Evolutionary conservation across 2,329 filamentous ascomycete genomes (phyloP).

Genomic region (Pseudocercospora macadamiae): DNA sequence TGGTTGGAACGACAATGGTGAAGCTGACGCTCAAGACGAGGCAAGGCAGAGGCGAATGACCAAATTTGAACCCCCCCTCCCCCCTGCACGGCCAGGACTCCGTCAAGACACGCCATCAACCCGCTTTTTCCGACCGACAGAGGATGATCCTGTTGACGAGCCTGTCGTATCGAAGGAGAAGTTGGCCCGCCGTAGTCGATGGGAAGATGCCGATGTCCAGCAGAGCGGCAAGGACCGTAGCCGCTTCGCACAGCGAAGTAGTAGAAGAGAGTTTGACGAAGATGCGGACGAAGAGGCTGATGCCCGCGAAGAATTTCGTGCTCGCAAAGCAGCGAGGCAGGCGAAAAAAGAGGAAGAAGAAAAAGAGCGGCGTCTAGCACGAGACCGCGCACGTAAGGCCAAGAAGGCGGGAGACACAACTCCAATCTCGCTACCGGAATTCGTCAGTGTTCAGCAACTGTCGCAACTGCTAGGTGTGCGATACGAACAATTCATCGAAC

Average conservation of each 20-base stretch:
- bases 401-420: conserved; percentile 48
- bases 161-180: conserved; percentile 7
- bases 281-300: conserved; percentile 34
- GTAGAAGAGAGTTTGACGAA: conserved; percentile 29
- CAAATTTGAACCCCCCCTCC: background rate
- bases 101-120: background rate
- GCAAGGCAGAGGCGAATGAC: conserved; percentile 5
- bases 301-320: conserved; percentile 32
- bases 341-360: conserved; percentile 26
- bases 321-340: conserved; percentile 28
- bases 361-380: conserved; percentile 27
- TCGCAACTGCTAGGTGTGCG: conserved; percentile 74
- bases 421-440: conserved; percentile 80
- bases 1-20: background rate
- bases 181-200: conserved; percentile 19
- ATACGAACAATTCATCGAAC: conserved; percentile 69
- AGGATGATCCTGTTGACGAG: background rate
- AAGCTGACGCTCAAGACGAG: background rate
- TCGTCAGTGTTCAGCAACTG: conserved; percentile 84
- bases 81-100: background rate
- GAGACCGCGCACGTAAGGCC: conserved; percentile 31
- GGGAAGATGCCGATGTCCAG: conserved; percentile 26
- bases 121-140: background rate
- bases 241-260: conserved; percentile 21
- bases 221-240: conserved; percentile 19